Base-by-base conservation (phyloP, 805 yeast genomes). In the Spathaspora girioi region DNA sequence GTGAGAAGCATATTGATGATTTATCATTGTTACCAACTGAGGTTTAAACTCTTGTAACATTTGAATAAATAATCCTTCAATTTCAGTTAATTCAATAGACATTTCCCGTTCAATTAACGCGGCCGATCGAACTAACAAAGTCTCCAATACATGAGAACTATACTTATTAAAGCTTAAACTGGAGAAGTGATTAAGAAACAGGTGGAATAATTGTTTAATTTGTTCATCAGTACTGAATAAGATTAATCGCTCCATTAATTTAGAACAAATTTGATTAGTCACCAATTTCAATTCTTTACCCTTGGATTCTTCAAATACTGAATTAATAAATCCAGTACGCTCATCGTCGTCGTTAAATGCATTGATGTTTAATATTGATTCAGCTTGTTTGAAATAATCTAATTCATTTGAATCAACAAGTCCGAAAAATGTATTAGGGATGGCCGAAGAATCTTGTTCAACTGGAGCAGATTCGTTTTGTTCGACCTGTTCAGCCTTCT, bases 231-330 rank as follows among this genome's bases (percentile, higher is more conserved):
- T 75, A 14, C 92, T 86, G 17, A 75, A 70, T 42, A 88, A 68
- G n/a, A 93, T 79, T 54, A 93, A 71, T 63, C 99, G 77, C 68
- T 93, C 99, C 75, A 94, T 78, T 52, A 94, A 76, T 65, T 93
- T 93, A 20, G 98, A 93, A 67, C 97, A 91, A 51, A 93, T 90
- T 63, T 92, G 97, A 63, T 93, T 92, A 2, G 97, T 93, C 3
- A 88, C 97, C 41, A 93, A 76, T 67, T 94, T 93, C 58, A 94
- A 73, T 68, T 93, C 98, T 60, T 92, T 91, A 2, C 97, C 97
- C 46, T 79, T 76, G 19, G 91, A 80, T 71, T 94, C 99, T 56
- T 86, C 93, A 57, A 92, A 77, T 1, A 93, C 88, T 59, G 94
- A 85, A 2, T 78, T 68, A 29, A 89, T 83, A 61, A 93, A 91